These are phyloP conservation scores for Chlorella vulgaris DNA, from an alignment of 139 green algal species.

Conservation along the genomic window DNA sequence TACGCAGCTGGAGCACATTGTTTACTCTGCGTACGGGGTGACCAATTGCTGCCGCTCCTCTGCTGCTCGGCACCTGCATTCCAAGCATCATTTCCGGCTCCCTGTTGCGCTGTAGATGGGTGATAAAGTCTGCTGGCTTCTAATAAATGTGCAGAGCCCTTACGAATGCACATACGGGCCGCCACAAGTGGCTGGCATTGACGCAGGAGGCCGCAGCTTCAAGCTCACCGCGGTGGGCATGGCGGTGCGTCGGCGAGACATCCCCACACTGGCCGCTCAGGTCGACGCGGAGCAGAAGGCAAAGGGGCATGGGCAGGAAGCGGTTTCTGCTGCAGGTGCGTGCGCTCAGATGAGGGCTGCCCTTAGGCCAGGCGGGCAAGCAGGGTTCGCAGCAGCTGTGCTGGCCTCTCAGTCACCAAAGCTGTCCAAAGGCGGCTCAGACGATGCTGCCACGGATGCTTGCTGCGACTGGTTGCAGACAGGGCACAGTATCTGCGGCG, in stretches of 20 bases:
- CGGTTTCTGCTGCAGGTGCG: not conserved
- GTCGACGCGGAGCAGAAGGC: not conserved
- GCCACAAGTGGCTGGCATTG: not conserved
- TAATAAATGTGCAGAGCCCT: not conserved
- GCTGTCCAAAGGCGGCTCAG: not conserved
- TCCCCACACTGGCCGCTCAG: slow-evolving; percentile 23
- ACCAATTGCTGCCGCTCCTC: not conserved
- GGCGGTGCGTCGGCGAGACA: slow-evolving; percentile 19
- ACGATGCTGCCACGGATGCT: not conserved
- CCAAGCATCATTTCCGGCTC: too few relatives aligned
- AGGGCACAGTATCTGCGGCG: not conserved
- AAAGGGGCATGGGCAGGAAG: not conserved
- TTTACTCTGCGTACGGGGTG: slow-evolving; percentile 32
- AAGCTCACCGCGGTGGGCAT: not conserved
- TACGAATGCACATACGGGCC: slow-evolving; percentile 15
- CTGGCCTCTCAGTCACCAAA: not conserved
- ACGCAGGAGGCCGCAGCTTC: not conserved
- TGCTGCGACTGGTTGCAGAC: not conserved
- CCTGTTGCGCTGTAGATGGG: not conserved
- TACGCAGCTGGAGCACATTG: not conserved
- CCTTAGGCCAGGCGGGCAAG: not conserved
- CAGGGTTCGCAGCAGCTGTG: not conserved
- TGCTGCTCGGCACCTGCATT: too few relatives aligned
- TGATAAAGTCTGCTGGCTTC: not conserved
- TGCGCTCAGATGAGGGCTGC: not conserved